These are phyloP conservation scores for Centaurea solstitialis DNA, from an alignment of 129 eudicot species.

Conservation along the genomic window DNA sequence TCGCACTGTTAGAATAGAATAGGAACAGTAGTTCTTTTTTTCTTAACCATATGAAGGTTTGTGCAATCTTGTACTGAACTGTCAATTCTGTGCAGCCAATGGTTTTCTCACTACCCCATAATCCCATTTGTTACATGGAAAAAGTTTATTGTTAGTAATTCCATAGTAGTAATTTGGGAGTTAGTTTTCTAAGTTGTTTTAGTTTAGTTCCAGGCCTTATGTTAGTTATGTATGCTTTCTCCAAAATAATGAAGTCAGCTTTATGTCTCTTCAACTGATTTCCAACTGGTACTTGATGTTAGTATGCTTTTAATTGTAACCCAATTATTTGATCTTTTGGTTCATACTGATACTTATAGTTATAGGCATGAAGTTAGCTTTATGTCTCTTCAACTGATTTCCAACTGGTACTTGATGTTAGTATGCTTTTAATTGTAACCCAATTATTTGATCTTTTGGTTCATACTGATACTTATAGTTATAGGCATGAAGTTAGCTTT, in stretches of 20 bases:
- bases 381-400: constrained; percentile 7
- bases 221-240: constrained; percentile 1
- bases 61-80: neutral
- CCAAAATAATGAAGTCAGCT: neutral
- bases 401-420: neutral
- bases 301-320: too few species aligned
- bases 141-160: neutral
- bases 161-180: neutral
- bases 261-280: too few species aligned
- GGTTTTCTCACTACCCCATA: neutral
- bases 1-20: constrained; percentile 15
- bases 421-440: neutral
- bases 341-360: too few species aligned
- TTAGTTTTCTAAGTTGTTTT: constrained; percentile 2
- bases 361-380: too few species aligned
- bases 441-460: neutral
- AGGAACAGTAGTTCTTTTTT: neutral
- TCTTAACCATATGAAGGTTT: neutral
- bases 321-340: too few species aligned
- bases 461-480: neutral
- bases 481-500: too few species aligned
- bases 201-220: neutral
- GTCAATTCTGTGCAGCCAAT: neutral
- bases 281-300: too few species aligned
- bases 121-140: neutral